Conservation (phyloP, 164 flowering plant genomes). For the Sedum album region DNA sequence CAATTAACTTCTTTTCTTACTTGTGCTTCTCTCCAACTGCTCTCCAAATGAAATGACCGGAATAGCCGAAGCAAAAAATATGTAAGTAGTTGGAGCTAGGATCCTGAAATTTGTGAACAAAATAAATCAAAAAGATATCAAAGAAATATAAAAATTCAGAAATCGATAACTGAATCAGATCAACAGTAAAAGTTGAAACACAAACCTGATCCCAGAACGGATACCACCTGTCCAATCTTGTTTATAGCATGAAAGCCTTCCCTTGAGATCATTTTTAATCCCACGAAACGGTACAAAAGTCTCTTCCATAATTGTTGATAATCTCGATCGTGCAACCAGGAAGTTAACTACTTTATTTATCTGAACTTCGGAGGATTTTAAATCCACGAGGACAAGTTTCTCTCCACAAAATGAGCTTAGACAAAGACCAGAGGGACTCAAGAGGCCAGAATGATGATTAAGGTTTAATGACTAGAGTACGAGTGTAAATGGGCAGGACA, state of each 20-base stretch:
- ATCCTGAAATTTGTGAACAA: slow-evolving; percentile 37
- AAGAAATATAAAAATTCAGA: slow-evolving; percentile 5
- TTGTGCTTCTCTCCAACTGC: slow-evolving; percentile 82
- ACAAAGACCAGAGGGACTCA: slow-evolving; percentile 31
- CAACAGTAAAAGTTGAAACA: background rate
- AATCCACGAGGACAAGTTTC: slow-evolving; percentile 10
- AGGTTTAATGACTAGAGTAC: slow-evolving; percentile 22
- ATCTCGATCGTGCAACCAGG: slow-evolving; percentile 10
- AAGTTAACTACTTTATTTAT: background rate
- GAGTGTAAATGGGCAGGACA: slow-evolving; percentile 31
- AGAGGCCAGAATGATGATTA: slow-evolving; percentile 45
- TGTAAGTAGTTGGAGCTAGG: slow-evolving; percentile 92
- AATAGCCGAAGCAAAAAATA: slow-evolving; percentile 90
- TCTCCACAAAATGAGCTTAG: slow-evolving; percentile 13
- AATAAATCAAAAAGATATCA: background rate
- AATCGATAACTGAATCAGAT: slow-evolving; percentile 1
- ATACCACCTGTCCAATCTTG: slow-evolving; percentile 96
- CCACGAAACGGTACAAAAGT: slow-evolving; percentile 86
- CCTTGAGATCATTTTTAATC: slow-evolving; percentile 77
- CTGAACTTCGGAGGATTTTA: slow-evolving; percentile 10
- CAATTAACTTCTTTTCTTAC: slow-evolving; percentile 22
- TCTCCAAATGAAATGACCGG: slow-evolving; percentile 97
- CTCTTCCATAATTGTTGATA: slow-evolving; percentile 88
- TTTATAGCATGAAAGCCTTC: slow-evolving; percentile 83
- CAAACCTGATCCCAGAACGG: slow-evolving; percentile 77